Evolutionary conservation across 768 basidiomycete genomes (phyloP).

Genomic region (Psilocybe subaeruginosa): DNA sequence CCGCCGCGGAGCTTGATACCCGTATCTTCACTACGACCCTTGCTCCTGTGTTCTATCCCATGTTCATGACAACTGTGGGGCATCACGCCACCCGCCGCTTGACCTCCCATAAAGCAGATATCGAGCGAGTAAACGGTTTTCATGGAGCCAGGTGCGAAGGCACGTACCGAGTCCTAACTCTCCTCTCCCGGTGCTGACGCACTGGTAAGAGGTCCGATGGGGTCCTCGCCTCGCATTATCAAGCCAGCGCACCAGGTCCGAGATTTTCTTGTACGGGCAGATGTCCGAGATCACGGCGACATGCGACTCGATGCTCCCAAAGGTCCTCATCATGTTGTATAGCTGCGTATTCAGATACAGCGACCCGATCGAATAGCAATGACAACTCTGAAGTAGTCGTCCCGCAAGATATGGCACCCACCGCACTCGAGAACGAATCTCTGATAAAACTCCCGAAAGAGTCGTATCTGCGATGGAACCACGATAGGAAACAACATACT

Average conservation of each 20-base stretch:
- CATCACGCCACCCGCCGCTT: conserved; percentile 24
- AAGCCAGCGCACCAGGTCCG: conserved; percentile 14
- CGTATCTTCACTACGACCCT: conserved; percentile 33
- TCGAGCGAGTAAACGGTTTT: conserved; percentile 2
- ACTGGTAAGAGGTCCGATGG: conserved; percentile 16
- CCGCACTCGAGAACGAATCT: conserved; percentile 61
- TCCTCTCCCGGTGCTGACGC: conserved; percentile 19
- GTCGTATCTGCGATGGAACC: conserved; percentile 37
- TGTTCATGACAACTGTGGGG: conserved; percentile 34
- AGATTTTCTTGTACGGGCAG: conserved; percentile 36
- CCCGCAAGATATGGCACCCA: conserved; percentile 15
- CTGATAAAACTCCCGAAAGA: conserved; percentile 51
- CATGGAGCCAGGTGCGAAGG: conserved; percentile 4
- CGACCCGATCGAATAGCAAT: background rate
- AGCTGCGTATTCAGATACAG: conserved; percentile 4
- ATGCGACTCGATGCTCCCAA: conserved; percentile 19
- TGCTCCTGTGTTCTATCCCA: conserved; percentile 37
- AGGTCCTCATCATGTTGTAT: conserved; percentile 24
- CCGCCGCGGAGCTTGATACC: conserved; percentile 34
- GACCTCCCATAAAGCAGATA: conserved; percentile 16
- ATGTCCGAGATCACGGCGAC: conserved; percentile 26
- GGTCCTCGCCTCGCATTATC: conserved; percentile 35
- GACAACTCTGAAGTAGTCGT: conserved; percentile 16
- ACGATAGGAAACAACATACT: conserved; percentile 28
- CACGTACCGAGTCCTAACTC: conserved; percentile 14